Evolutionary conservation across 2,329 filamentous ascomycete species (phyloP).

Genomic region (Lachnellula suecica): DNA sequence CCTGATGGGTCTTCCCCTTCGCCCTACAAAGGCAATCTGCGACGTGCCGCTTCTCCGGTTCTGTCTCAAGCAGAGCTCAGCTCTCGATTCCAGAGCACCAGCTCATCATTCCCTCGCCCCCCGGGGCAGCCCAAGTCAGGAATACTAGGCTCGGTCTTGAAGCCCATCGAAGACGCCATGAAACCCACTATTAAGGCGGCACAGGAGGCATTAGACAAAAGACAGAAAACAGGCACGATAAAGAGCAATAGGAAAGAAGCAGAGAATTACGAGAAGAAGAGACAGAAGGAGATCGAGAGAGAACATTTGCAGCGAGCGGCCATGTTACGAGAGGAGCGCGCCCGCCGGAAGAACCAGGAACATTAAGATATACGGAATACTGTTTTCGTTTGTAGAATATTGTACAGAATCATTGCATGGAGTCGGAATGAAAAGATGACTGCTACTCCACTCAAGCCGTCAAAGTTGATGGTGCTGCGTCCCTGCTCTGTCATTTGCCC

Average conservation of each 20-base stretch:
- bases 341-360: neutral
- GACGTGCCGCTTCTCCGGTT: constrained; percentile 11
- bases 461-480: neutral
- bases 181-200: constrained; percentile 27
- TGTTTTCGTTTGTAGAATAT: neutral
- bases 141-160: neutral
- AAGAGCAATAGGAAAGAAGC: constrained; percentile 15
- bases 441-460: neutral
- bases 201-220: constrained; percentile 20
- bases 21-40: constrained; percentile 17
- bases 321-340: neutral
- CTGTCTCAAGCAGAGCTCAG: constrained; percentile 15
- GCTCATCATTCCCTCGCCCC: constrained; percentile 1
- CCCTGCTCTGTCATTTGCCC: too few relatives aligned
- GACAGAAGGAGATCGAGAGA: constrained; percentile 13
- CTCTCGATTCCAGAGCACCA: constrained; percentile 13
- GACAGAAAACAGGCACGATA: constrained; percentile 35
- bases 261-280: constrained; percentile 24
- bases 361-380: neutral
- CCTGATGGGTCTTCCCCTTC: constrained; percentile 5
- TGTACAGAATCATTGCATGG: neutral
- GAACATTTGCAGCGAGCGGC: constrained; percentile 1
- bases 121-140: constrained; percentile 12
- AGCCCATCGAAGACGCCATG: constrained; percentile 20
- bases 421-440: neutral